Evolutionary conservation across 169 alveolate species (phyloP).

Genomic region (Eimeria necatrix): DNA sequence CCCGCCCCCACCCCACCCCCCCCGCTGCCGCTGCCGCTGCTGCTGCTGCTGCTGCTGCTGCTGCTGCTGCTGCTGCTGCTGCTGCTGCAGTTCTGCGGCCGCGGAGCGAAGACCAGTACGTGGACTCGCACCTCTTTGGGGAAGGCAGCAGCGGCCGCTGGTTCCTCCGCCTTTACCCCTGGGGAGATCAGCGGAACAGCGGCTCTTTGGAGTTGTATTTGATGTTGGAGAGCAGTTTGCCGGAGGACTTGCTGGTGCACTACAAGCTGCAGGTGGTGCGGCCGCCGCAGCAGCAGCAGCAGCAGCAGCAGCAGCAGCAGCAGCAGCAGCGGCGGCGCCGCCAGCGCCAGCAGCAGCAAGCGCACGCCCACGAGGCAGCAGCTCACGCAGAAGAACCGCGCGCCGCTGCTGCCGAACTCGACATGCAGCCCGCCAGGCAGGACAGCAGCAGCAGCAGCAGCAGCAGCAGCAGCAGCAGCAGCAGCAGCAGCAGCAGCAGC

Average conservation of each 20-base stretch:
- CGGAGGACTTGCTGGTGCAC: conserved; percentile 51
- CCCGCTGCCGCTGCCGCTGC: conserved; percentile 11
- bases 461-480: conserved; percentile 10
- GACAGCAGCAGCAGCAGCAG: conserved; percentile 33
- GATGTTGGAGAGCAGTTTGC: conserved; percentile 59
- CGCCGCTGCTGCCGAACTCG: not conserved
- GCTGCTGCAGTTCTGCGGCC: conserved; percentile 65
- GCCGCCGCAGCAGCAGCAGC: conserved; percentile 20
- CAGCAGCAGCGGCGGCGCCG: not conserved
- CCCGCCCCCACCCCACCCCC: no score
- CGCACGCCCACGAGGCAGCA: no score
- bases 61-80: conserved; percentile 55
- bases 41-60: conserved; percentile 23
- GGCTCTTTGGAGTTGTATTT: conserved; percentile 58
- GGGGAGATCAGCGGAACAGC: conserved; percentile 44
- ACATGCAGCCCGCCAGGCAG: not conserved
- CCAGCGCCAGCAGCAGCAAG: not conserved
- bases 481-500: conserved; percentile 15
- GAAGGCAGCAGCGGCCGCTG: conserved; percentile 9
- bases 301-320: conserved; percentile 3
- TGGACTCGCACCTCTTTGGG: conserved; percentile 58
- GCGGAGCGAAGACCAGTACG: conserved; percentile 62
- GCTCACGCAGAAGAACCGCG: not conserved
- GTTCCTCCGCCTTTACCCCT: conserved; percentile 72
- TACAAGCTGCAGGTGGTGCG: conserved; percentile 59